Conservation (phyloP, 768 basidiomycete genomes). For the Psilocybe tampanensis region DNA sequence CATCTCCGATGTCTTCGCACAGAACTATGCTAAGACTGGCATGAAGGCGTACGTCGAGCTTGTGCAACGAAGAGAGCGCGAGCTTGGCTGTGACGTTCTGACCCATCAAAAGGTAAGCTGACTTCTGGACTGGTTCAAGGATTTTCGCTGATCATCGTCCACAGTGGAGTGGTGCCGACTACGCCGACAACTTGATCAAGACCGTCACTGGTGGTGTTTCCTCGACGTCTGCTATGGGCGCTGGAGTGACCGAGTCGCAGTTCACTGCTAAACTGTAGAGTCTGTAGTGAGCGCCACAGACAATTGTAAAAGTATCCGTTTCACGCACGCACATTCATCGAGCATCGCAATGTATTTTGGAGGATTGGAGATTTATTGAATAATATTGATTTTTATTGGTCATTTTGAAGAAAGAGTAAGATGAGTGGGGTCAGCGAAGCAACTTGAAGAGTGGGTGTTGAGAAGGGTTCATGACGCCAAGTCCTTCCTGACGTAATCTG, state of each 20-base stretch:
- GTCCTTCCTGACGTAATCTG: constrained; percentile 1
- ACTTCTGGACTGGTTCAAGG: neutral
- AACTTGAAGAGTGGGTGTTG: too few species aligned
- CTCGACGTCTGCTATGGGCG: constrained; percentile 99
- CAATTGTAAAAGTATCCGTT: constrained; percentile 24
- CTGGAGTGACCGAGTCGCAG: constrained; percentile 91
- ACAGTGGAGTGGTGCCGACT: constrained; percentile 95
- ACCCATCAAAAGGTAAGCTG: constrained; percentile 89
- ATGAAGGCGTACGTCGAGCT: constrained; percentile 99
- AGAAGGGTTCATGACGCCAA: too few species aligned
- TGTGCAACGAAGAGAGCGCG: constrained; percentile 89
- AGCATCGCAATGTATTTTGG: constrained; percentile 2
- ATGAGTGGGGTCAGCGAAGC: too few species aligned
- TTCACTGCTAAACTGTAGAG: constrained; percentile 51
- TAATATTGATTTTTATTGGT: neutral
- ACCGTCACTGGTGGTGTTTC: constrained; percentile 97
- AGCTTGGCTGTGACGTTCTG: constrained; percentile 93
- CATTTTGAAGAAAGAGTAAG: neutral
- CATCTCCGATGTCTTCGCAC: constrained; percentile 92
- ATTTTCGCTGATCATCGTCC: constrained; percentile 16
- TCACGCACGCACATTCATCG: constrained; percentile 12
- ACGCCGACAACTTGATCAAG: constrained; percentile 88
- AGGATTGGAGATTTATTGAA: neutral
- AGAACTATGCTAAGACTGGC: constrained; percentile 87
- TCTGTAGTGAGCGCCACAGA: constrained; percentile 9